A percentile compares a stretch with the other conserved stretches of the same genome.
Conservation (phyloP, 768 basidiomycete genomes). For the Dendrothele bispora region DNA sequence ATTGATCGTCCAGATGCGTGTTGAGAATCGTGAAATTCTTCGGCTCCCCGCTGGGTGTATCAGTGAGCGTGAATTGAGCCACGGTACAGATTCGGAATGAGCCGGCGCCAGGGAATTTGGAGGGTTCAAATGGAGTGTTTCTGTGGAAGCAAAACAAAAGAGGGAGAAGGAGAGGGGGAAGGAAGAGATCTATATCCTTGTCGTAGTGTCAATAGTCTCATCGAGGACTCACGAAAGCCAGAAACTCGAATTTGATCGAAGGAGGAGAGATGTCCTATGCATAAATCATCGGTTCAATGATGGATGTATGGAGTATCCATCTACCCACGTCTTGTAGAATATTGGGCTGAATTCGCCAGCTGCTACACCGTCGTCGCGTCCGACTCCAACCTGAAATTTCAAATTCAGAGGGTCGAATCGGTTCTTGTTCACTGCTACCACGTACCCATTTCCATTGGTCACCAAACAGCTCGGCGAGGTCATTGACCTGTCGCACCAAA, state of each 20-base stretch:
- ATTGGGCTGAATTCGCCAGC: constrained; percentile 64
- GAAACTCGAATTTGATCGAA: constrained; percentile 47
- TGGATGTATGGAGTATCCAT: not conserved
- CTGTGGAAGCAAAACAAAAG: constrained; percentile 20
- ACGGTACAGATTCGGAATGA: constrained; percentile 50
- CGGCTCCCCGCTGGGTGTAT: constrained; percentile 8
- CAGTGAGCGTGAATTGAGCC: constrained; percentile 32
- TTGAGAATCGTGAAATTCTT: constrained; percentile 44
- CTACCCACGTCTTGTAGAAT: constrained; percentile 50
- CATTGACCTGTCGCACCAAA: constrained; percentile 54
- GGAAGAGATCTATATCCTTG: no score
- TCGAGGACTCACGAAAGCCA: constrained; percentile 54
- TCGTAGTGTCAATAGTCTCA: no score
- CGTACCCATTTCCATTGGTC: constrained; percentile 53
- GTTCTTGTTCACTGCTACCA: not conserved
- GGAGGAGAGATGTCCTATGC: constrained; percentile 32
- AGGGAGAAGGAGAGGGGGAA: not conserved
- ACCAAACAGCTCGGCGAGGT: constrained; percentile 55
- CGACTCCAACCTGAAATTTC: constrained; percentile 49
- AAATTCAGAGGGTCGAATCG: not conserved
- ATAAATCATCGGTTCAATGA: not conserved
- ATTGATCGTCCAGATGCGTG: constrained; percentile 55
- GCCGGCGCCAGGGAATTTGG: constrained; percentile 51
- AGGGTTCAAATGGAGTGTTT: constrained; percentile 47
- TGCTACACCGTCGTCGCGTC: constrained; percentile 55